phyloP scores from a whole-genome alignment of 169 alveolate species.

The Plasmodium adleri region DNA sequence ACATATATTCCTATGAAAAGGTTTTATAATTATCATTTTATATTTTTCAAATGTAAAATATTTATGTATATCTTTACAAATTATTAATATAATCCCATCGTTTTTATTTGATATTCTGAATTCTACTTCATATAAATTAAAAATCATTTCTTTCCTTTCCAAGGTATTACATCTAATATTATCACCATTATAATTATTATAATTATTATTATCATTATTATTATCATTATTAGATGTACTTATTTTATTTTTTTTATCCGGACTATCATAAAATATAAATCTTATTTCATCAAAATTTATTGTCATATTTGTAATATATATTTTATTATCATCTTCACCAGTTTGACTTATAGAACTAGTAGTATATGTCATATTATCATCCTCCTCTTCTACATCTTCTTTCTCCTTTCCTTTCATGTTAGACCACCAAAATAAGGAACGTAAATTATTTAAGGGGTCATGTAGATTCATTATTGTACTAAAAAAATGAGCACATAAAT shows the following conservation, averaged over 20 bases:
- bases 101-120: constrained; percentile 49
- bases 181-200: background rate
- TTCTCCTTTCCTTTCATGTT: constrained; percentile 8
- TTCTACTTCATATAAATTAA: constrained; percentile 64
- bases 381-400: background rate
- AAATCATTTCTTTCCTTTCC: background rate
- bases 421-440: constrained; percentile 3
- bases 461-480: constrained; percentile 17
- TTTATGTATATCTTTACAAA: constrained; percentile 29
- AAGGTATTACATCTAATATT: background rate
- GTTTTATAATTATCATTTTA: constrained; percentile 49
- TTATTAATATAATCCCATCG: constrained; percentile 30
- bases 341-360: constrained; percentile 24
- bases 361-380: background rate
- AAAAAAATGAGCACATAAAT: constrained; percentile 31
- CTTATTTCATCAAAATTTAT: too few species aligned
- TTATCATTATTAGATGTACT: background rate
- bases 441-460: constrained; percentile 50
- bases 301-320: background rate
- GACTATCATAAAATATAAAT: background rate
- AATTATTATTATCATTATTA: background rate
- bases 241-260: background rate
- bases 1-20: constrained; percentile 8
- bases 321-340: background rate
- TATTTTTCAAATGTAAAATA: constrained; percentile 24